Percentiles rank a stretch among this genome's conserved stretches.
Conservation (phyloP, 768 basidiomycete species). For the Boletus huronensis region DNA sequence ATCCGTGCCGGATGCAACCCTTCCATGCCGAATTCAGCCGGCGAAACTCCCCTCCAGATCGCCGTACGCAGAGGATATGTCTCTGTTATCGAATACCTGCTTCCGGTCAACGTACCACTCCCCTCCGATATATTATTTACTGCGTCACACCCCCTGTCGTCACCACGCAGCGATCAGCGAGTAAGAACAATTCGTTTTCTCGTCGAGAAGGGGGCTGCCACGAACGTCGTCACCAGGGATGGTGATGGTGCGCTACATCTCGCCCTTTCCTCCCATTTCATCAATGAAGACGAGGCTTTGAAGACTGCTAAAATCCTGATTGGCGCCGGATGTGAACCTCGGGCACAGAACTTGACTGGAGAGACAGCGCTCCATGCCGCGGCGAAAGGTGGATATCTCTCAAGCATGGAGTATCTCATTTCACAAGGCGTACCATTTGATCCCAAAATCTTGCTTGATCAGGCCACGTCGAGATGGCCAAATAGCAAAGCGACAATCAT, state of each 20-base stretch:
- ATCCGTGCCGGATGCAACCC: neutral
- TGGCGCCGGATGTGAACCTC: neutral
- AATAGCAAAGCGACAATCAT: neutral
- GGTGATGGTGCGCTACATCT: neutral
- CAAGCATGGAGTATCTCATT: neutral
- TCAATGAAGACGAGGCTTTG: neutral
- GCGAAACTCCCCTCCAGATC: neutral
- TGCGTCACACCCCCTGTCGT: neutral
- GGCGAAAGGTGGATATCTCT: neutral
- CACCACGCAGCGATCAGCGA: neutral
- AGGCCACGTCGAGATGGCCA: neutral
- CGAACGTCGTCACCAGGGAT: neutral
- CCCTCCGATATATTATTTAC: neutral
- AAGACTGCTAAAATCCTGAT: neutral
- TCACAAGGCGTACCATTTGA: neutral
- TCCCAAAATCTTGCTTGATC: neutral
- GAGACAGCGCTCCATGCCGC: slow-evolving; percentile 1
- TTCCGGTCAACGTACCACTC: neutral
- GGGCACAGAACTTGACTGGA: neutral
- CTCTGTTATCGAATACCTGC: neutral
- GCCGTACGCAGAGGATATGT: neutral
- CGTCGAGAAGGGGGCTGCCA: neutral
- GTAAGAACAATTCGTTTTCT: neutral
- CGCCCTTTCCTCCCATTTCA: neutral
- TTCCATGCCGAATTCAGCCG: too few relatives aligned